phyloP scores from a whole-genome alignment of 2,329 filamentous ascomycete species.

The Apiospora rasikravindrae region DNA sequence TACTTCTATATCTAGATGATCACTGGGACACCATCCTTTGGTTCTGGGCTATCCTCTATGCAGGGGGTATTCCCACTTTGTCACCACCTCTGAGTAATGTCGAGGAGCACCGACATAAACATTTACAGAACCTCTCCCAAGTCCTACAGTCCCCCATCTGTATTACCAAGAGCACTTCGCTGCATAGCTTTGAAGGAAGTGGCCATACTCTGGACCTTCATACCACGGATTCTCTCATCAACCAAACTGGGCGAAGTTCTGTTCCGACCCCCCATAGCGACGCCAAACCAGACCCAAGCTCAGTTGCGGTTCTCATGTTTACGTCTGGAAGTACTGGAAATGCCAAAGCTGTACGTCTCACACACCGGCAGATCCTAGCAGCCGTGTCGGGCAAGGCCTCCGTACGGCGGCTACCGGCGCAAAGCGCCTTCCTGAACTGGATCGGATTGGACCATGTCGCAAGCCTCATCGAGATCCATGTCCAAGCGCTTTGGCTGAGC shows the following conservation, averaged over 20 bases:
- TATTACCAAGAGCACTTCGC: neutral
- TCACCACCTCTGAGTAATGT: slow-evolving; percentile 22
- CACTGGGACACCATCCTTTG: slow-evolving; percentile 21
- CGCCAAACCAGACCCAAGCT: too few relatives aligned
- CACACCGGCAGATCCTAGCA: slow-evolving; percentile 43
- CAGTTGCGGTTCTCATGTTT: slow-evolving; percentile 44
- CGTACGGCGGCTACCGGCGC: slow-evolving; percentile 31
- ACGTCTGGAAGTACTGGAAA: slow-evolving; percentile 52
- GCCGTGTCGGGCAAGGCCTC: slow-evolving; percentile 41
- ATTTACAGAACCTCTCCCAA: slow-evolving; percentile 17
- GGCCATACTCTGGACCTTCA: too few relatives aligned
- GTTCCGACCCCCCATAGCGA: too few relatives aligned
- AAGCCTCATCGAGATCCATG: slow-evolving; percentile 50
- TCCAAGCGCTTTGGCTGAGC: slow-evolving; percentile 44
- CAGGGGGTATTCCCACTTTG: slow-evolving; percentile 21
- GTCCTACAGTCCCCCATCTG: neutral
- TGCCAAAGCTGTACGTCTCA: slow-evolving; percentile 48
- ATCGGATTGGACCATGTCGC: slow-evolving; percentile 54
- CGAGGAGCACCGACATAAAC: neutral
- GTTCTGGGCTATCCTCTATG: slow-evolving; percentile 24
- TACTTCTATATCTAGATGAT: slow-evolving; percentile 21
- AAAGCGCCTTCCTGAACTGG: slow-evolving; percentile 45
- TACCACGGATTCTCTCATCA: too few relatives aligned
- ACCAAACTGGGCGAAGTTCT: too few relatives aligned
- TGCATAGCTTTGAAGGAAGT: too few relatives aligned